Conservation (phyloP, 495 filamentous ascomycete species). For the Aspergillus bridgeri region DNA sequence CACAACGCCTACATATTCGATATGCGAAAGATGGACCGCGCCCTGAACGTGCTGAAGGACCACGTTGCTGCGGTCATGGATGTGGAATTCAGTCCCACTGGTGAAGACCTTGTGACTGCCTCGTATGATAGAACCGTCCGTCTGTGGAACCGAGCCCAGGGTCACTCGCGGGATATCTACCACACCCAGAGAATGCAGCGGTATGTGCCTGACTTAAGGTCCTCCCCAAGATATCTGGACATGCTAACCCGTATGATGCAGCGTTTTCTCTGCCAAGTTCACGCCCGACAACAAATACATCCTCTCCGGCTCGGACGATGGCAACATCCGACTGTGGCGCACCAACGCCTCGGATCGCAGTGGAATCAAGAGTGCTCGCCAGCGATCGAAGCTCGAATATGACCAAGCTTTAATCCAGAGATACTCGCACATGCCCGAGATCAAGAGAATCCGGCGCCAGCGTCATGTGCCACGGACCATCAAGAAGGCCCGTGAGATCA, state of each 20-base stretch:
- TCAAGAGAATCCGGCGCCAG: constrained; percentile 83
- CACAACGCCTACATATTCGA: constrained; percentile 83
- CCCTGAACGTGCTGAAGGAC: constrained; percentile 89
- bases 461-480: constrained; percentile 88
- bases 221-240: background rate
- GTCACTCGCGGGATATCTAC: constrained; percentile 89
- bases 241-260: constrained; percentile 14
- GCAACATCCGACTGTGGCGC: constrained; percentile 90
- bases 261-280: constrained; percentile 82
- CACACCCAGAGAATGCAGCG: constrained; percentile 97
- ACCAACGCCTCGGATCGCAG: constrained; percentile 80
- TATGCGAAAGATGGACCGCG: constrained; percentile 78
- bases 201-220: constrained; percentile 20
- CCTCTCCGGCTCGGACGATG: constrained; percentile 84
- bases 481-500: constrained; percentile 98
- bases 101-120: constrained; percentile 87
- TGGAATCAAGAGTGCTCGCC: constrained; percentile 77
- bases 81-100: constrained; percentile 91
- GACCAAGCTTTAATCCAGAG: constrained; percentile 78
- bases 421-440: constrained; percentile 95
- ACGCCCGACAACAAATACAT: constrained; percentile 87
- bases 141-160: constrained; percentile 74
- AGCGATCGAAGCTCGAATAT: constrained; percentile 87
- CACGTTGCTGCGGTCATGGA: constrained; percentile 97
- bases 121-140: constrained; percentile 81